Evolutionary conservation across 768 basidiomycete genomes (phyloP).

Genomic region (Calocera cornea): DNA sequence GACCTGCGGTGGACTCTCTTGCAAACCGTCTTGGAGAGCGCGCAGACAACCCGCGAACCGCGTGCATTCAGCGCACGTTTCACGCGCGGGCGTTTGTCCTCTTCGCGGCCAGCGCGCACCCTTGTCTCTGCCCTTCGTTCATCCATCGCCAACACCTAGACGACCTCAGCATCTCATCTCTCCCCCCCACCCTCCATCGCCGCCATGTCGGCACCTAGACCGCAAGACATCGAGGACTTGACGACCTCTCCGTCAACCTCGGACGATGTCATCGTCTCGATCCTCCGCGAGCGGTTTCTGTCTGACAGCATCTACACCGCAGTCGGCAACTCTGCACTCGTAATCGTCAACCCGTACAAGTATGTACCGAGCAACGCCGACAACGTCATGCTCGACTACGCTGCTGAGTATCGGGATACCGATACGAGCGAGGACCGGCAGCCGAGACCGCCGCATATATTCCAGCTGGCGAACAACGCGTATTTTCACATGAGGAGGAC

Average conservation of each 20-base stretch:
- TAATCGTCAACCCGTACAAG: slow-evolving; percentile 89
- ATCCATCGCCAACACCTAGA: not conserved
- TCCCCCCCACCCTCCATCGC: not conserved
- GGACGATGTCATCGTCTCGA: slow-evolving; percentile 74
- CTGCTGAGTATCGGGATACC: slow-evolving; percentile 63
- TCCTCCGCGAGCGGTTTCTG: slow-evolving; percentile 78
- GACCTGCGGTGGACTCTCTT: not conserved
- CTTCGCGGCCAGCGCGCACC: too few species aligned
- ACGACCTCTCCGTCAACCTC: slow-evolving; percentile 49
- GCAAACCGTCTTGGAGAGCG: not conserved
- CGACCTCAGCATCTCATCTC: not conserved
- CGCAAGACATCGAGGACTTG: slow-evolving; percentile 43
- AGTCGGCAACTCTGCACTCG: slow-evolving; percentile 55
- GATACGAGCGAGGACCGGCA: slow-evolving; percentile 45
- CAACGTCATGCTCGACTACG: slow-evolving; percentile 70
- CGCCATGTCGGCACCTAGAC: not conserved
- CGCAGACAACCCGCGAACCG: not conserved
- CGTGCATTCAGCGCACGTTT: not conserved
- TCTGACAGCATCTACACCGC: slow-evolving; percentile 67
- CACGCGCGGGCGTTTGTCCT: not conserved
- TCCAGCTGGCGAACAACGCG: slow-evolving; percentile 77
- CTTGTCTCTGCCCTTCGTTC: not conserved
- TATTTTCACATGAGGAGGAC: slow-evolving; percentile 96
- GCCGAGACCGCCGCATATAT: slow-evolving; percentile 70
- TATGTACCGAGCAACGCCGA: slow-evolving; percentile 75